Evolutionary conservation across 768 basidiomycete species (phyloP).

Genomic region (Russula sp.): DNA sequence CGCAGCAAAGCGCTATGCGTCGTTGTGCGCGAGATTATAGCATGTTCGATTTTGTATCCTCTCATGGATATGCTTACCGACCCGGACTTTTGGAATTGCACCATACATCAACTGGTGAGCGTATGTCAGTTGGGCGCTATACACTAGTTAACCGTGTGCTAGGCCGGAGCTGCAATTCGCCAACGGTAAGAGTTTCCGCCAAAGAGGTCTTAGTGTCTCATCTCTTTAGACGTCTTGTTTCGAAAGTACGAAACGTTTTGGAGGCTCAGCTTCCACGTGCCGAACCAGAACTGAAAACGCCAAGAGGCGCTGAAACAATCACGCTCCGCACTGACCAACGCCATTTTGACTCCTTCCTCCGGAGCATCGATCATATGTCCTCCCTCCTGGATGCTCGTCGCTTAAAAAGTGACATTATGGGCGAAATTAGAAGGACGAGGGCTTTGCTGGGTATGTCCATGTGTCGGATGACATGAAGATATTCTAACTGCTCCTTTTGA

Average conservation of each 20-base stretch:
- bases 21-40: slow-evolving; percentile 76
- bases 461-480: neutral
- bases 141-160: slow-evolving; percentile 13
- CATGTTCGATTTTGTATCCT: slow-evolving; percentile 80
- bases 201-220: slow-evolving; percentile 27
- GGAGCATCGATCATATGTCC: slow-evolving; percentile 76
- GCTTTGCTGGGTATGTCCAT: slow-evolving; percentile 56
- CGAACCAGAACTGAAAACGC: slow-evolving; percentile 43
- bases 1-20: slow-evolving; percentile 67
- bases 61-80: slow-evolving; percentile 91
- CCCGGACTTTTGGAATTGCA: slow-evolving; percentile 95
- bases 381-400: slow-evolving; percentile 86
- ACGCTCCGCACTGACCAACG: slow-evolving; percentile 76
- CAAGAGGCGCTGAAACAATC: slow-evolving; percentile 53
- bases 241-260: slow-evolving; percentile 79
- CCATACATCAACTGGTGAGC: slow-evolving; percentile 88
- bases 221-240: slow-evolving; percentile 66
- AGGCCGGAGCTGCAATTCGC: slow-evolving; percentile 69
- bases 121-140: neutral
- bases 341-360: slow-evolving; percentile 89
- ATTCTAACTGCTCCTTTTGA: neutral
- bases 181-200: slow-evolving; percentile 60
- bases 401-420: slow-evolving; percentile 86
- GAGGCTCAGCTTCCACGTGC: slow-evolving; percentile 72
- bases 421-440: slow-evolving; percentile 85